Percentiles rank a stretch among this genome's conserved stretches.
These are phyloP conservation scores for Claviceps quebecensis DNA, from an alignment of 2,329 filamentous ascomycete species.

Conservation along the genomic window DNA sequence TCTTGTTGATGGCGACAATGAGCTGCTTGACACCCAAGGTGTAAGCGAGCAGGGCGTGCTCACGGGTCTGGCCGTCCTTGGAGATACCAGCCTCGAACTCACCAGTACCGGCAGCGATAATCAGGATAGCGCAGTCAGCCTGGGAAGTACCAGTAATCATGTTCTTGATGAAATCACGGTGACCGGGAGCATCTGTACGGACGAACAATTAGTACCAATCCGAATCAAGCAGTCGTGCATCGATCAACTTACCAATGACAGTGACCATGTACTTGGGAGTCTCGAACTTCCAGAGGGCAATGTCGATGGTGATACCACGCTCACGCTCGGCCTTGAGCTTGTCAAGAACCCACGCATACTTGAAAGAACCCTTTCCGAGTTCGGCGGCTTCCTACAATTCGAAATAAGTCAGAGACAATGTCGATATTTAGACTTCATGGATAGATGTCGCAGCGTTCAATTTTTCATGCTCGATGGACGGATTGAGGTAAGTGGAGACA, in stretches of 20 bases:
- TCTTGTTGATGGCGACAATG: constrained; percentile 99
- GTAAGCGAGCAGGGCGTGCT: constrained; percentile 99
- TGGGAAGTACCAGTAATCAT: constrained; percentile 99
- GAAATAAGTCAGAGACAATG: neutral
- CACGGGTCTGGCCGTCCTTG: constrained; percentile 99
- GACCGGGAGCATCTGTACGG: constrained; percentile 73
- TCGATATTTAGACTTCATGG: neutral
- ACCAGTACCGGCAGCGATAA: constrained; percentile 99
- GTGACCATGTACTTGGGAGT: constrained; percentile 96
- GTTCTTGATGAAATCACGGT: constrained; percentile 99
- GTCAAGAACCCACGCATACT: constrained; percentile 99
- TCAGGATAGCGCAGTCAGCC: constrained; percentile 99
- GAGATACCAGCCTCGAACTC: constrained; percentile 99
- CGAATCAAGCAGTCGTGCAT: too few species aligned
- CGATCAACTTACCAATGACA: constrained; percentile 61
- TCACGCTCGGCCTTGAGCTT: constrained; percentile 98
- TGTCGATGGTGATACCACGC: constrained; percentile 99
- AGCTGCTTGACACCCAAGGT: constrained; percentile 99
- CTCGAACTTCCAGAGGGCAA: constrained; percentile 99
- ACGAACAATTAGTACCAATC: too few species aligned
- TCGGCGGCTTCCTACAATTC: constrained; percentile 79
- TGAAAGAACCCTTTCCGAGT: constrained; percentile 99
- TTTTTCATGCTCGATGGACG: too few species aligned
- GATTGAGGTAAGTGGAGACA: too few species aligned
- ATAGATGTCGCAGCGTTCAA: neutral